A percentile compares a stretch with the other conserved stretches of the same genome.
These are phyloP conservation scores for Stygiomarasmius scandens DNA, from an alignment of 1,284 basidiomycete genomes.

Conservation along the genomic window DNA sequence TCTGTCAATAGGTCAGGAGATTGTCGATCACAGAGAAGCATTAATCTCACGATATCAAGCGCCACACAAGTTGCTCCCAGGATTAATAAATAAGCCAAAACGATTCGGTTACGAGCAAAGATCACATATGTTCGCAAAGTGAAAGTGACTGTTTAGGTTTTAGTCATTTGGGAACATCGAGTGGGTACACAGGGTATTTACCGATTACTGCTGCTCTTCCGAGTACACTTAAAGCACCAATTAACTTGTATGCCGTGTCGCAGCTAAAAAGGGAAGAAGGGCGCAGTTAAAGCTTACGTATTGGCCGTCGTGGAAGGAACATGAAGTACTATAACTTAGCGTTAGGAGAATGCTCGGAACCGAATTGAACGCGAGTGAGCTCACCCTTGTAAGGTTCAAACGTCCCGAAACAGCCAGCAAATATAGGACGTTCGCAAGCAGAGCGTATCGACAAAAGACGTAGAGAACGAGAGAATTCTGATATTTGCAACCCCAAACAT, in stretches of 20 bases:
- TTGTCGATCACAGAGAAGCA: neutral
- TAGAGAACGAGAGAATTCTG: constrained; percentile 36
- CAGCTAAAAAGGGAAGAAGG: constrained; percentile 35
- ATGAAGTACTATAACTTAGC: too few relatives aligned
- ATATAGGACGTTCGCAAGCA: constrained; percentile 38
- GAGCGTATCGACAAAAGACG: constrained; percentile 39
- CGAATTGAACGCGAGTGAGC: neutral
- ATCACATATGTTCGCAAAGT: constrained; percentile 30
- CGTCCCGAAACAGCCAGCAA: constrained; percentile 31
- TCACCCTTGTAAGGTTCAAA: constrained; percentile 25
- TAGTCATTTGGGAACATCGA: neutral
- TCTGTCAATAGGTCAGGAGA: constrained; percentile 12
- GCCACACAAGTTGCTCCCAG: constrained; percentile 28
- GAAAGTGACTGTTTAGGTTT: constrained; percentile 25
- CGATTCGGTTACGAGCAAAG: constrained; percentile 23
- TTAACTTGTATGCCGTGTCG: constrained; percentile 33
- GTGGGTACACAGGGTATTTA: constrained; percentile 14
- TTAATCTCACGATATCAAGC: constrained; percentile 28
- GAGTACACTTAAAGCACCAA: constrained; percentile 34
- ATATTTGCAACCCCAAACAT: constrained; percentile 35
- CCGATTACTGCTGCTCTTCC: constrained; percentile 37
- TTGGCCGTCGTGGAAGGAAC: too few relatives aligned
- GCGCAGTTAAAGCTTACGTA: too few relatives aligned
- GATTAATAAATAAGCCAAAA: constrained; percentile 26
- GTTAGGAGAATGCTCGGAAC: too few relatives aligned